A percentile compares a stretch with the other conserved stretches of the same genome.
phyloP scores from a whole-genome alignment of 169 alveolate species.

The Plasmodium gaboni region DNA sequence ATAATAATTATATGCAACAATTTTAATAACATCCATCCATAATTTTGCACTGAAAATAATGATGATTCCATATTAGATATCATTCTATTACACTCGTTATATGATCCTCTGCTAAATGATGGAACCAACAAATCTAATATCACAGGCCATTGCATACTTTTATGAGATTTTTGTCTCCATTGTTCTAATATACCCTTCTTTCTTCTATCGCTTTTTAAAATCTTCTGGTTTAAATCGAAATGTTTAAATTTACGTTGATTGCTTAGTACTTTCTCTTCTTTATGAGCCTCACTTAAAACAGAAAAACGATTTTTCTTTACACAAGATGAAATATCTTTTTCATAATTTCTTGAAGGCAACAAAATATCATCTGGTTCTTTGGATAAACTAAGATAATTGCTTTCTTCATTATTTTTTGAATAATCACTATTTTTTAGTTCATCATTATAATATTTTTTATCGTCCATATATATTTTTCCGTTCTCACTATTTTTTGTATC shows the following conservation, averaged over 20 bases:
- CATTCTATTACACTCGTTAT: slow-evolving; percentile 36
- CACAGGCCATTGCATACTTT: slow-evolving; percentile 79
- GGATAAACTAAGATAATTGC: background rate
- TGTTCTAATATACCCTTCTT: slow-evolving; percentile 59
- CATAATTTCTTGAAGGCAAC: background rate
- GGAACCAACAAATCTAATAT: slow-evolving; percentile 78
- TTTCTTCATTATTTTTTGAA: background rate
- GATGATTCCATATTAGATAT: slow-evolving; percentile 58
- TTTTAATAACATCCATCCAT: slow-evolving; percentile 80
- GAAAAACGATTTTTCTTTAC: slow-evolving; percentile 21
- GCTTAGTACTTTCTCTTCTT: background rate
- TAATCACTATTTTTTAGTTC: slow-evolving; percentile 13
- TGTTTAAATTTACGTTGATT: slow-evolving; percentile 44
- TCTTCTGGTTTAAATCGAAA: slow-evolving; percentile 22
- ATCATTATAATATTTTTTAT: slow-evolving; percentile 11
- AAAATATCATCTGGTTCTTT: background rate
- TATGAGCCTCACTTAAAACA: slow-evolving; percentile 20
- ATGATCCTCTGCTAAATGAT: slow-evolving; percentile 64
- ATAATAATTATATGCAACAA: slow-evolving; percentile 77
- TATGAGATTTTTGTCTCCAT: slow-evolving; percentile 53
- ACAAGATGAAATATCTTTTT: slow-evolving; percentile 12
- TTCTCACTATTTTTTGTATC: background rate
- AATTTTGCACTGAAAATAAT: slow-evolving; percentile 78
- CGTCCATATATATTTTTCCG: background rate
- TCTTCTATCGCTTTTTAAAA: slow-evolving; percentile 35